Evolutionary conservation across 164 flowering plant genomes (phyloP), one percentile per base, ranked within the genome.

Genomic region (Vitis amurensis): DNA sequence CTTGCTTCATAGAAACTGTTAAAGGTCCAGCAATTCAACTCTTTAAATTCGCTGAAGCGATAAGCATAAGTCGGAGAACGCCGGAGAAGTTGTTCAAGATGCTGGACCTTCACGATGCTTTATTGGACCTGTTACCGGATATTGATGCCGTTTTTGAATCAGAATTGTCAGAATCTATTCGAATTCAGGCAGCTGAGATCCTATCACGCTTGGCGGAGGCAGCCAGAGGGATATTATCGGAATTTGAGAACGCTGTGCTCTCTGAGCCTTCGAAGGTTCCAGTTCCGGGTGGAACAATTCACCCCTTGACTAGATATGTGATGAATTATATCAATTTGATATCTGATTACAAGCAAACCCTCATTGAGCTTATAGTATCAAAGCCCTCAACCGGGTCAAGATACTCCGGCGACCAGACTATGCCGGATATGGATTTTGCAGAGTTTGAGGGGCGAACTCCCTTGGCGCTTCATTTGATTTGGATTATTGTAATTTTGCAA

Each of bases 1-100:
- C 82, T 7, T 91, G 97, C 65, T 94, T 92, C 70, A 73, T 88
- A 85, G 97, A 90, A 69, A 86, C 94, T 0, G 87, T 89, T 1
- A 89, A 89, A 60, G 91, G 88, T 0, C 84, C 89, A 0, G 94
- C 90, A 1, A 77, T 86, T 16, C 91, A 87, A 80, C 66, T 94
- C 37, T 89, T 94, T 69, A 90, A 84, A 55, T 94, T 94, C 69
- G 96, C 97, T 0, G 97, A 91, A 68, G 99, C 97, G 1, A 87
- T 94, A 14, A 88, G 97, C 59, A 90, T 86, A 10, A 88, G 94
- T 69, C 73, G 89, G 29, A 68, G 94, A 27, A 86, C 94, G 15
- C 95, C 97, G 8, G 98, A 94, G 86, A 94, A 90, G 80, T 67
- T 94, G 70, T 91, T 92, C 67, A 91, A 88, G 84, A 89, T 91